Conservation (phyloP, 1,139 yeast species). For the Pichia sp. region DNA sequence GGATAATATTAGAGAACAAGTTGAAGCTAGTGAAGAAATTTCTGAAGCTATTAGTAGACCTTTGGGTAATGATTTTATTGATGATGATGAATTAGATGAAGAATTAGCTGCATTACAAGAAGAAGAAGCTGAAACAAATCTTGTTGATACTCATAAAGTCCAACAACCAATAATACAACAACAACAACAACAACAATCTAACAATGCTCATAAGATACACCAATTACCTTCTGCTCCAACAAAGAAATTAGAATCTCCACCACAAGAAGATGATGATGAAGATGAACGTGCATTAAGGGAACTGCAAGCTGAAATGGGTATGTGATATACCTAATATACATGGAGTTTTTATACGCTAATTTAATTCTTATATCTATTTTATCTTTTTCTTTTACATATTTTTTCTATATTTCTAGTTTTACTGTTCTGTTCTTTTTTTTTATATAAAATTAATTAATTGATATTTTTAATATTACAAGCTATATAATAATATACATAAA, state of each 20-base stretch:
- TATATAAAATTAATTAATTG: neutral
- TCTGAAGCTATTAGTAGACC: constrained; percentile 95
- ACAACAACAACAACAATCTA: neutral
- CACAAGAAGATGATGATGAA: constrained; percentile 29
- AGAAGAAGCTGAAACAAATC: constrained; percentile 51
- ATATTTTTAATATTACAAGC: neutral
- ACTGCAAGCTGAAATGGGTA: constrained; percentile 85
- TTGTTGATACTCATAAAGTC: constrained; percentile 12
- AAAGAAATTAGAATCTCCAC: constrained; percentile 18
- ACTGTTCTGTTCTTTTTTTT: neutral
- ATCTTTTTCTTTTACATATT: neutral
- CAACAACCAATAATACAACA: constrained; percentile 7
- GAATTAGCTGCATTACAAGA: constrained; percentile 82
- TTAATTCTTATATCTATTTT: neutral
- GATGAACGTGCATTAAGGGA: constrained; percentile 85
- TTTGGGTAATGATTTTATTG: constrained; percentile 64
- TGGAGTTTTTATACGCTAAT: constrained; percentile 6
- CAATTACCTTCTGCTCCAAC: constrained; percentile 41
- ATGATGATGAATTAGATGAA: constrained; percentile 84
- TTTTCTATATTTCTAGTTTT: neutral
- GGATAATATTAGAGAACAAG: constrained; percentile 97
- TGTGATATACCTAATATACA: constrained; percentile 32
- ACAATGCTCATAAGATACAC: constrained; percentile 9
- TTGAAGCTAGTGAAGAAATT: constrained; percentile 89
- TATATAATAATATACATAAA: neutral